Evolutionary conservation across 805 yeast genomes (phyloP), one percentile per base, ranked within the genome.

Genomic region (Cyberlindnera galapagoensis): DNA sequence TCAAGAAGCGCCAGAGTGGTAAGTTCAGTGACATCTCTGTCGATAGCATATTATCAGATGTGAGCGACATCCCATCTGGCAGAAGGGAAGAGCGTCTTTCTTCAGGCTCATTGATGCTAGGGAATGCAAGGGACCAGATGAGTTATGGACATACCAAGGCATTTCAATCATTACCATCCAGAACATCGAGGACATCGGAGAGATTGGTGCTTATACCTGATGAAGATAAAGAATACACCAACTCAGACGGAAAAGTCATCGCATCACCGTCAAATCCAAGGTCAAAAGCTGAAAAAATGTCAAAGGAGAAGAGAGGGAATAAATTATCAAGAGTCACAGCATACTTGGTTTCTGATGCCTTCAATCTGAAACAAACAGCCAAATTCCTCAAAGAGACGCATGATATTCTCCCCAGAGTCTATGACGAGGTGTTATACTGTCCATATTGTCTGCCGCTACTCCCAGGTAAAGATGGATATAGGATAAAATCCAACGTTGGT

Each of bases 371-470:
- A 20, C 62, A 71, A 6, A 74, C 86, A 3, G 67, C 80, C 1
- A 65, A 68, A 27, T 90, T 85, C 46, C 59, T 92, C 18, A 62
- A 69, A 24, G 62, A 70, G 7, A 66, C 77, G 26, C 98, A 90
- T 57, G 79, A 80, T 46, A 94, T 88, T 1, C 72, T 83, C 6
- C 95, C 96, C 1, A 64, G 97, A 40, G 54, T 82, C 19, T 90
- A 90, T 48, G 96, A 90, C 57, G 97, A 90, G 47, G 94, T 86
- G n/a, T 59, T 92, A 16, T 90, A 88, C 50, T 90, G 83, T 7
- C 94, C 95, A 1, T 90, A 88, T 49, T 71, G 86, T 18, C 62
- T 90, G 24, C 98, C 97, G 0, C 63, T 88, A 18, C 61, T 86
- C 3, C 94, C 95, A 0, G 97, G 97, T 9, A 71, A 68, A 17